Evolutionary conservation across 225 moss, liverwort and hornwort species (phyloP).

Genomic region (Takakia lepidozioides): DNA sequence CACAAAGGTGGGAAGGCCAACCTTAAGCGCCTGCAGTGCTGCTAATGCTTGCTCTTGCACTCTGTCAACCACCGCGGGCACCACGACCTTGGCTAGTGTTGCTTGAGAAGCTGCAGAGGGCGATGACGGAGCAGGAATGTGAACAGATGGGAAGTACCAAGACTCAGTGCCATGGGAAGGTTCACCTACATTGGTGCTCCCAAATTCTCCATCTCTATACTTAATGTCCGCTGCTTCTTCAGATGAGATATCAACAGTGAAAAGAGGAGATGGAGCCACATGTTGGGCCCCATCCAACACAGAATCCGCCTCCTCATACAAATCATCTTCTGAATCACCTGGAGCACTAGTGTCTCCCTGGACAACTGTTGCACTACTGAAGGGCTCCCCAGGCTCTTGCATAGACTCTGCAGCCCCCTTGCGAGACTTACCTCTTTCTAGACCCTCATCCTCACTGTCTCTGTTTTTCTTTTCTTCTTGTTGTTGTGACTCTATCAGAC

Average conservation of each 20-base stretch:
- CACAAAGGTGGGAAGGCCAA: no score
- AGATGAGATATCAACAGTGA: not conserved
- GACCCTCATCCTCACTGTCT: not conserved
- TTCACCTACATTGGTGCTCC: conserved; percentile 9
- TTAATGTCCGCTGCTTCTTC: not conserved
- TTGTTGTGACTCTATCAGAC: not conserved
- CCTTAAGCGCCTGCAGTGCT: no score
- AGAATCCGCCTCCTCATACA: not conserved
- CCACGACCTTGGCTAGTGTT: conserved; percentile 27
- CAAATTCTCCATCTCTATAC: not conserved
- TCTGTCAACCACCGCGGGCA: conserved; percentile 39
- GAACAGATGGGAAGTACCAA: conserved; percentile 33
- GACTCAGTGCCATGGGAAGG: conserved; percentile 28
- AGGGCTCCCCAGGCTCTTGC: no score
- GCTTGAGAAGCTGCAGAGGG: conserved; percentile 48
- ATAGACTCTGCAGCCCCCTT: no score
- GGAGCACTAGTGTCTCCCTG: no score
- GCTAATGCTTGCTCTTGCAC: no score
- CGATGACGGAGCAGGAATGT: conserved; percentile 33
- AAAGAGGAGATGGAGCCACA: not conserved
- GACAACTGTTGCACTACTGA: no score
- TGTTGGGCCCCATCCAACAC: no score
- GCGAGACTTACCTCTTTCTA: no score
- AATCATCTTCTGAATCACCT: not conserved
- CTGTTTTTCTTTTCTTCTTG: conserved; percentile 1